Evolutionary conservation across 2,329 filamentous ascomycete genomes (phyloP), one percentile per base, ranked within the genome.

Genomic region (Monosporascus sp.): DNA sequence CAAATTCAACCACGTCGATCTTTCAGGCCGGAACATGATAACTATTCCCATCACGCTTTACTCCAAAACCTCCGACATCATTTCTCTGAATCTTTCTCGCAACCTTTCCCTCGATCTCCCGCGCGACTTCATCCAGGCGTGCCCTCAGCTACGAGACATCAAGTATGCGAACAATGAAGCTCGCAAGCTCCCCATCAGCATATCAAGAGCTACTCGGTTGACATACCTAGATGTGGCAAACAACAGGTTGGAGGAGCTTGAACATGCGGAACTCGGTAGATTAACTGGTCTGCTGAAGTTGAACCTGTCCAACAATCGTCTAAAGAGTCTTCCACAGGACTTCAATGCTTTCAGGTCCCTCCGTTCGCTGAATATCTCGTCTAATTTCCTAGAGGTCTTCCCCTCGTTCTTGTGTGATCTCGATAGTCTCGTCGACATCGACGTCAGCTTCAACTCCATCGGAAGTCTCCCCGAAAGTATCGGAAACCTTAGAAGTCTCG

Each of bases 391-490:
- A 51, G 86, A 87, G 53, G 82, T 82, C 41, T 96, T 99, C 58
- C 94, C 94, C 0, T 78, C 86, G 22, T 95, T 96, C 63, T 77
- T 99, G 22, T 93, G 91, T 70, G 81, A 90, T 24, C 75, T 99
- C 20, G 84, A 84, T 59, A 91, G 87, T 44, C 74, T 99, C 46
- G 89, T 96, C 14, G 93, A 99, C 67, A 81, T 99, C 41, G 94
- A 99, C 65, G 84, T 99, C 66, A 97, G 93, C 68, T 99, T 99
- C 80, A 99, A 99, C 68, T 83, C 86, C 41, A 96, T 99, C 57
- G 82, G 82, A 11, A 81, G 77, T 51, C 74, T 99, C 7, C 91
- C 92, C 1, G 85, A 87, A 15, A 76, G 86, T 58, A 89, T 99
- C 59, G 90, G 91, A 7, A 84, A 85, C 52, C 73, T 99, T 54